Percentiles rank a stretch among this genome's conserved stretches.
Conservation (phyloP, 2,329 filamentous ascomycete genomes). For the Trichoderma cornu-damae region DNA sequence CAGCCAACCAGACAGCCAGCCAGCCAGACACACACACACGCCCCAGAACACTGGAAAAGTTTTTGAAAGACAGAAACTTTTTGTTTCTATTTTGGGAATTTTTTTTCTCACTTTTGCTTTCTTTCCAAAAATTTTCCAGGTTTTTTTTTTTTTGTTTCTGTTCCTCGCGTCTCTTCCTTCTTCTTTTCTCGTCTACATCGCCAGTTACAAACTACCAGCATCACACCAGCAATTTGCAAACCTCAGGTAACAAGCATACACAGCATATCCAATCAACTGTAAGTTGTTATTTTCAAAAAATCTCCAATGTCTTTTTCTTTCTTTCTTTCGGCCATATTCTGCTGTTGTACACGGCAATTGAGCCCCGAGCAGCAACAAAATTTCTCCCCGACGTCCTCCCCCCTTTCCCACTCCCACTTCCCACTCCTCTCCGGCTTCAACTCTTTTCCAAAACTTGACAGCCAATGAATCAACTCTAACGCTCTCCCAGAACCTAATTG, state of each 20-base stretch:
- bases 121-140: too few species aligned
- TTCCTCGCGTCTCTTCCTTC: neutral
- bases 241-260: neutral
- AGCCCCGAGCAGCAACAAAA: neutral
- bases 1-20: constrained; percentile 5
- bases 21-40: neutral
- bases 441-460: neutral
- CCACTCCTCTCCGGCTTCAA: neutral
- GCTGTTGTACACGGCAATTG: neutral
- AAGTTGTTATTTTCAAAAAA: neutral
- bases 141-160: neutral
- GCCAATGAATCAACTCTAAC: neutral
- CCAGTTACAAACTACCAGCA: neutral
- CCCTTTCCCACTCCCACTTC: neutral
- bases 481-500: neutral
- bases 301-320: too few species aligned
- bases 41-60: neutral
- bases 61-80: neutral
- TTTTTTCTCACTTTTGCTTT: neutral
- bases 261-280: neutral
- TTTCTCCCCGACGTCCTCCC: neutral
- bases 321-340: neutral
- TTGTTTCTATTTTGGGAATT: neutral
- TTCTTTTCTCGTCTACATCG: neutral
- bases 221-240: neutral